A percentile compares a stretch with the other conserved stretches of the same genome.
Evolutionary conservation across 495 filamentous ascomycete species (phyloP).

Genomic region (Penicillium argentinense): DNA sequence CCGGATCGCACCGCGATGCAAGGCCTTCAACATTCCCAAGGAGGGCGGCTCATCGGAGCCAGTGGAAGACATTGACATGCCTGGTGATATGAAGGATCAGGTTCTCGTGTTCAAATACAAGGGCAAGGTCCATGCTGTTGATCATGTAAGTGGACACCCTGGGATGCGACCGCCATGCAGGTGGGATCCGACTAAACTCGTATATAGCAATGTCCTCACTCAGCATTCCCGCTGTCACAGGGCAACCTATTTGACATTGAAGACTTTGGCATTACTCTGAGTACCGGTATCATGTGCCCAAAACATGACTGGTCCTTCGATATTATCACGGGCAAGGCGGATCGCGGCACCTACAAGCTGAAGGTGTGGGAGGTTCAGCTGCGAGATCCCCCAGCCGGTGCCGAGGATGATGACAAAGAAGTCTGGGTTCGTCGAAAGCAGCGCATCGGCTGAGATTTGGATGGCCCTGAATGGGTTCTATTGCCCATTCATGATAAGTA

Average conservation of each 20-base stretch:
- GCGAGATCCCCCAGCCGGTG: slow-evolving; percentile 31
- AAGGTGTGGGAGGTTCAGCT: slow-evolving; percentile 60
- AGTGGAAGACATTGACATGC: slow-evolving; percentile 39
- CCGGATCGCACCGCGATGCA: slow-evolving; percentile 46
- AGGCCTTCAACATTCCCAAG: slow-evolving; percentile 53
- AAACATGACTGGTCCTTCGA: slow-evolving; percentile 66
- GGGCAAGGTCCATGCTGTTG: slow-evolving; percentile 58
- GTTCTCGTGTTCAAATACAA: slow-evolving; percentile 58
- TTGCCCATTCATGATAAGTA: too few relatives aligned
- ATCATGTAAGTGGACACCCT: slow-evolving; percentile 49
- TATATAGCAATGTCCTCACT: slow-evolving; percentile 59
- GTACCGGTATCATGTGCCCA: slow-evolving; percentile 55
- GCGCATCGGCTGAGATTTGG: slow-evolving; percentile 38
- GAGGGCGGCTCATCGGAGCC: slow-evolving; percentile 17
- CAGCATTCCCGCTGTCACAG: slow-evolving; percentile 55
- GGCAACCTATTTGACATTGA: slow-evolving; percentile 62
- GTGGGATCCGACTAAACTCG: slow-evolving; percentile 1
- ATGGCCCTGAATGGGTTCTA: too few relatives aligned
- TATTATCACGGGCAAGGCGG: slow-evolving; percentile 52
- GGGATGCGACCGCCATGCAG: not conserved
- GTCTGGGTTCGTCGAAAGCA: slow-evolving; percentile 54
- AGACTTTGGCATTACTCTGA: slow-evolving; percentile 53
- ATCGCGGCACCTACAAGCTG: slow-evolving; percentile 58
- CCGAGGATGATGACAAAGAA: slow-evolving; percentile 40
- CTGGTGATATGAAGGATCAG: slow-evolving; percentile 52